A percentile compares a stretch with the other conserved stretches of the same genome.
These are phyloP conservation scores for Hirsutella rhossiliensis DNA, from an alignment of 2,329 filamentous ascomycete genomes.

Conservation along the genomic window DNA sequence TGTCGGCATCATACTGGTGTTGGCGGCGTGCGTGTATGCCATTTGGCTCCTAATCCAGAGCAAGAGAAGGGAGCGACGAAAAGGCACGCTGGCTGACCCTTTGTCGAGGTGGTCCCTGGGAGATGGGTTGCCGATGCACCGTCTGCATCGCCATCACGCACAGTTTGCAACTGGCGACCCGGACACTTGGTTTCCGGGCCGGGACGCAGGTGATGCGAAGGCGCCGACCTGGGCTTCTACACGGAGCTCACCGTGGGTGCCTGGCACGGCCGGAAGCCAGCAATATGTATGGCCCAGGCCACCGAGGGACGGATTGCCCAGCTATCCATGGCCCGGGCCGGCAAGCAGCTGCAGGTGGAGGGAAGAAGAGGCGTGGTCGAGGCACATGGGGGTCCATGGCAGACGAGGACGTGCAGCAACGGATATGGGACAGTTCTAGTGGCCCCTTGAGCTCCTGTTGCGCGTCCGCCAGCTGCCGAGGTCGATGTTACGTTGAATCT, in stretches of 20 bases:
- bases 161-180: neutral
- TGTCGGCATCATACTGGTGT: conserved; percentile 5
- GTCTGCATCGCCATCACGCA: neutral
- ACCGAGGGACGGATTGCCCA: too few relatives aligned
- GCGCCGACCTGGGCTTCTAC: neutral
- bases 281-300: neutral
- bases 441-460: too few relatives aligned
- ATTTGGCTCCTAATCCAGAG: neutral
- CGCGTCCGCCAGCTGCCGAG: too few relatives aligned
- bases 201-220: neutral
- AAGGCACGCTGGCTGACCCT: neutral
- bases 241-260: neutral
- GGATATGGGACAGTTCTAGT: neutral
- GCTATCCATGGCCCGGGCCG: neutral
- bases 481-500: too few relatives aligned
- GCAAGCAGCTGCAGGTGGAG: neutral
- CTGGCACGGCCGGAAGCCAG: neutral
- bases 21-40: neutral
- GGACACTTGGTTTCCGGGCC: neutral
- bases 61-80: neutral
- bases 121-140: neutral
- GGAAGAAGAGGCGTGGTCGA: neutral
- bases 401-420: neutral
- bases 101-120: neutral
- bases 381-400: neutral